A percentile compares a stretch with the other conserved stretches of the same genome.
phyloP scores from a whole-genome alignment of 73 alveolate genomes.

The Tetrahymena borealis region DNA sequence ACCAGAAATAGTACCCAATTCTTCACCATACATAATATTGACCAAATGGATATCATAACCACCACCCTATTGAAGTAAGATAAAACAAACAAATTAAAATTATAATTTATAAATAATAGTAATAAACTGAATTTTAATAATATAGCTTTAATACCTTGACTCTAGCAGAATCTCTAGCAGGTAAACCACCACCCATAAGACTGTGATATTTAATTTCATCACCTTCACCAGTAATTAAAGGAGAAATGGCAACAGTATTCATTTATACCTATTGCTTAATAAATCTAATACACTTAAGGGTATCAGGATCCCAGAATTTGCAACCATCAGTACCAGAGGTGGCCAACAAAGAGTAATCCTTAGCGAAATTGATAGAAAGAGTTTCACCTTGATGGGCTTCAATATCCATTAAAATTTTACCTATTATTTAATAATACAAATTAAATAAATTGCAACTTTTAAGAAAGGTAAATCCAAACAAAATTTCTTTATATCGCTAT shows the following conservation, averaged over 20 bases:
- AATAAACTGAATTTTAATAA: background rate
- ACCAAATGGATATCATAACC: slow-evolving; percentile 43
- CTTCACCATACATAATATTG: slow-evolving; percentile 38
- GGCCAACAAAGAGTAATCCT: slow-evolving; percentile 34
- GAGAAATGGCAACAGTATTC: slow-evolving; percentile 39
- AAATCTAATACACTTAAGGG: slow-evolving; percentile 15
- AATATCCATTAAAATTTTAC: background rate
- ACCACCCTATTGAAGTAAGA: background rate
- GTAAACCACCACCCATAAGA: slow-evolving; percentile 43
- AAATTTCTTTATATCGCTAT: too few species aligned
- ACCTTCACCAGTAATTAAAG: slow-evolving; percentile 16
- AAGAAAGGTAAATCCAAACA: background rate
- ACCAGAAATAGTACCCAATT: slow-evolving; percentile 36
- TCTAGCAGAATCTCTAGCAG: slow-evolving; percentile 47
- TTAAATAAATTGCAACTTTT: background rate
- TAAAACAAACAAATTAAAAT: too few species aligned
- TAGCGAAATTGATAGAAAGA: slow-evolving; percentile 4
- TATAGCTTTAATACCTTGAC: background rate
- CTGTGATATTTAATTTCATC: slow-evolving; percentile 22
- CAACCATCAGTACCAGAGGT: slow-evolving; percentile 45
- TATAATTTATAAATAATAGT: too few species aligned
- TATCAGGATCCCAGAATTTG: slow-evolving; percentile 28
- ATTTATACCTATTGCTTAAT: slow-evolving; percentile 36
- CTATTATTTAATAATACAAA: background rate
- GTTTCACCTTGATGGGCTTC: slow-evolving; percentile 42